Evolutionary conservation across 2,329 filamentous ascomycete genomes (phyloP), one percentile per base, ranked within the genome.

Genomic region (Tolypocladium paradoxum): DNA sequence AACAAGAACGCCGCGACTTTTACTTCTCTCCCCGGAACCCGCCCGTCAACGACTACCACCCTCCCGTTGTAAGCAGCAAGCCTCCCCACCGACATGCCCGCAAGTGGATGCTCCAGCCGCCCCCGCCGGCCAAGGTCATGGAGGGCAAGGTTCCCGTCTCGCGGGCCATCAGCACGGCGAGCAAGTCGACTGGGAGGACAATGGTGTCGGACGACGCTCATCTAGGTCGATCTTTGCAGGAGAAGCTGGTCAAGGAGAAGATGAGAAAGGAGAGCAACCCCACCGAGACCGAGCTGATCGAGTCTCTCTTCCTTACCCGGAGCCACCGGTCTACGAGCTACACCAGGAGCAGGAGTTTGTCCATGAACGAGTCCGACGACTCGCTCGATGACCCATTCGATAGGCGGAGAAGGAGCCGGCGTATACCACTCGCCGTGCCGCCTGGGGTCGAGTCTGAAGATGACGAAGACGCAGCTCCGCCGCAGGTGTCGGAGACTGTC

Each of bases 81-180:
- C 87, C 84, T 16, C 78, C 76, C 37, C 83, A 81, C 65, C 82
- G 75, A 63, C 82, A 83, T 52, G 89, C 88, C 55, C 85, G 87
- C 52, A 79, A 78, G 63, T 96, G 91, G 91, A 96, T 96, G 90
- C 74, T 95, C 50, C 89, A 95, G 64, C 91, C 91, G 2, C 90
- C 90, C 1, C 91, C 91, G n/a, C 82, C 85, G 35, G 90, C 91
- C 53, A 90, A 86, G 66, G 77, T 96, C 55, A 96, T 96, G 91
- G 87, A 87, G 58, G 91, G 90, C 59, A 93, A 91, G 66, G 81
- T 88, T 36, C 81, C 82, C 33, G 83, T 86, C 22, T 81, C 77
- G 61, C 74, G 84, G 52, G 85, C 81, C 58, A 74, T 74, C 36
- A 87, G 82, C 63, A 74, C 77, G 36, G 74, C 70, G 40, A 82